phyloP scores from a whole-genome alignment of 2,329 filamentous ascomycete genomes.

The Alternaria metachromatica region DNA sequence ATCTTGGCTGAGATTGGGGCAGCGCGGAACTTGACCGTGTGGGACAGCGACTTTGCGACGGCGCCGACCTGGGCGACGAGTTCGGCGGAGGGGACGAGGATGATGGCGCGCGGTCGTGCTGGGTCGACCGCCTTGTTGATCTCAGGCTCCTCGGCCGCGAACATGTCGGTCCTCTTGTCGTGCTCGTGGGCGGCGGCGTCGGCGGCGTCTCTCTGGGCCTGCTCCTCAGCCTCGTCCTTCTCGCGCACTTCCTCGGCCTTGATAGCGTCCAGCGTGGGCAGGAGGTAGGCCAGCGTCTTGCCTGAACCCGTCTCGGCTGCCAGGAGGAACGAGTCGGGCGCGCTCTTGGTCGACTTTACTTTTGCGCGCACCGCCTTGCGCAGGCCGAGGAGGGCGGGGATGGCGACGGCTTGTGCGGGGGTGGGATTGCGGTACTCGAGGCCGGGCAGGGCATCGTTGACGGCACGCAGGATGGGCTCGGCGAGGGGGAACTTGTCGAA shows the following conservation, averaged over 20 bases:
- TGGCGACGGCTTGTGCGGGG: constrained; percentile 86
- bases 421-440: constrained; percentile 81
- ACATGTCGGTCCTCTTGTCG: constrained; percentile 56
- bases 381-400: constrained; percentile 77
- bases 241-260: constrained; percentile 73
- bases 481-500: constrained; percentile 84
- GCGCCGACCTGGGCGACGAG: constrained; percentile 85
- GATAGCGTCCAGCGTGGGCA: constrained; percentile 83
- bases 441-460: constrained; percentile 78
- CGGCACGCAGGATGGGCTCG: constrained; percentile 72
- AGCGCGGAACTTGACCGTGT: constrained; percentile 85
- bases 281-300: constrained; percentile 91
- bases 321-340: constrained; percentile 75
- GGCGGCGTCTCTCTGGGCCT: constrained; percentile 61
- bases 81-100: constrained; percentile 91
- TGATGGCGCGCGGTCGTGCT: constrained; percentile 80
- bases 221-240: constrained; percentile 53
- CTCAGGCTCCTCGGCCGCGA: constrained; percentile 65
- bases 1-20: constrained; percentile 81
- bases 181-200: constrained; percentile 43
- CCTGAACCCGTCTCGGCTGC: constrained; percentile 97
- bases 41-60: constrained; percentile 81
- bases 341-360: constrained; percentile 38
- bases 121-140: constrained; percentile 68
- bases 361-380: constrained; percentile 47